Evolutionary conservation across 73 alveolate genomes (phyloP).

Genomic region (Paramecium sonneborni): DNA sequence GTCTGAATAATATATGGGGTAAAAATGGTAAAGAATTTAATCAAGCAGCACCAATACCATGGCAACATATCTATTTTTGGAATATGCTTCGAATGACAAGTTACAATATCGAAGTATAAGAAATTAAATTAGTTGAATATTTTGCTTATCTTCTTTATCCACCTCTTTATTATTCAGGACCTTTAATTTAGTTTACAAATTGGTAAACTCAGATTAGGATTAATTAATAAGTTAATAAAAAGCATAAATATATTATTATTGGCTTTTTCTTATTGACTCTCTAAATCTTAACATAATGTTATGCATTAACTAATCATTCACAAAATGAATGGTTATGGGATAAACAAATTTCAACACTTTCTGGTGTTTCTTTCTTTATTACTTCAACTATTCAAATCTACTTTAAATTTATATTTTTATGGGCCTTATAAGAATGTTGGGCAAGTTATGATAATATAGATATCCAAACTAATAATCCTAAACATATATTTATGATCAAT

Average conservation of each 20-base stretch:
- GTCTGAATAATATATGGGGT: conserved; percentile 14
- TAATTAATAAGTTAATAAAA: not conserved
- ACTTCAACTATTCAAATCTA: not conserved
- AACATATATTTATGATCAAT: not conserved
- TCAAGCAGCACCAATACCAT: not conserved
- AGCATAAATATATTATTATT: not conserved
- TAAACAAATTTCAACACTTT: not conserved
- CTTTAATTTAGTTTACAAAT: not conserved
- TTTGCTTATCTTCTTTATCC: conserved; percentile 13
- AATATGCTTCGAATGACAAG: not conserved
- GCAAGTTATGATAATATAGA: not conserved
- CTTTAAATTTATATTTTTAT: not conserved
- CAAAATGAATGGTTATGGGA: conserved; percentile 28
- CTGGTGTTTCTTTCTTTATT: not conserved
- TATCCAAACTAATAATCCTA: not conserved
- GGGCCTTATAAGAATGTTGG: conserved; percentile 11
- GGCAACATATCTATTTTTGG: not conserved
- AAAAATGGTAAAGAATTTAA: not conserved
- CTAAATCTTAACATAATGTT: not conserved
- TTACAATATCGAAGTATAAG: conserved; percentile 6
- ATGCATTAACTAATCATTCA: not conserved
- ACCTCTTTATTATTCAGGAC: conserved; percentile 39
- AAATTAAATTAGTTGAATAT: not conserved
- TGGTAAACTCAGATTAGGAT: not conserved
- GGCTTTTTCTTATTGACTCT: not conserved